A percentile compares a stretch with the other conserved stretches of the same genome.
These are phyloP conservation scores for Hyphodiscus hymeniophilus DNA, from an alignment of 495 filamentous ascomycete genomes.

Conservation along the genomic window DNA sequence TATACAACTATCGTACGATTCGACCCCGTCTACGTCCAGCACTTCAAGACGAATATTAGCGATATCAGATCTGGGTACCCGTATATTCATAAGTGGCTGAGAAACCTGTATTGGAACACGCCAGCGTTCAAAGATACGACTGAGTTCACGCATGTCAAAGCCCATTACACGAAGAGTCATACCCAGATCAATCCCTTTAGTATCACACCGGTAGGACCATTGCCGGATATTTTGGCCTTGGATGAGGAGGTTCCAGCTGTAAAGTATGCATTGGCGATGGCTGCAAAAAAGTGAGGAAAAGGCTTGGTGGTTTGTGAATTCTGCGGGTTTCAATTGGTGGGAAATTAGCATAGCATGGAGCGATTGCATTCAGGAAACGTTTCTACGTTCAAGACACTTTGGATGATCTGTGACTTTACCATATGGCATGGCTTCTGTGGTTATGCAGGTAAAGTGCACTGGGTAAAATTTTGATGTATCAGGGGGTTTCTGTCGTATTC, in stretches of 20 bases:
- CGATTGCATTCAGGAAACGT: too few species aligned
- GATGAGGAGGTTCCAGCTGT: conserved; percentile 22
- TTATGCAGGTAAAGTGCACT: too few species aligned
- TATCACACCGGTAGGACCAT: conserved; percentile 58
- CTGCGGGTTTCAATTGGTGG: too few species aligned
- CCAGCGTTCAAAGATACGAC: conserved; percentile 61
- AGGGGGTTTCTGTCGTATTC: too few species aligned
- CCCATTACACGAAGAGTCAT: conserved; percentile 45
- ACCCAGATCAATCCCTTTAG: conserved; percentile 36
- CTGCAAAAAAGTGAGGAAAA: conserved; percentile 7
- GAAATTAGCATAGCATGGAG: too few species aligned
- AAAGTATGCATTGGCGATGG: conserved; percentile 9
- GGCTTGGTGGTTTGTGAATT: too few species aligned
- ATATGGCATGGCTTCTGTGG: too few species aligned
- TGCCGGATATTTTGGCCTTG: conserved; percentile 47
- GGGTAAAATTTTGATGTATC: too few species aligned
- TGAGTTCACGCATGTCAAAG: conserved; percentile 48
- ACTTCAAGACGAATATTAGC: conserved; percentile 86
- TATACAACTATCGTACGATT: conserved; percentile 77
- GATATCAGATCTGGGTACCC: conserved; percentile 78
- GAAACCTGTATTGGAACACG: conserved; percentile 60
- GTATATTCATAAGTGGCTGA: conserved; percentile 56
- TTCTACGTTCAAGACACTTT: too few species aligned
- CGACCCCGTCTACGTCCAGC: conserved; percentile 84
- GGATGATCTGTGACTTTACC: too few species aligned